Conservation (phyloP, 768 basidiomycete species). For the Agrocybe praecox region DNA sequence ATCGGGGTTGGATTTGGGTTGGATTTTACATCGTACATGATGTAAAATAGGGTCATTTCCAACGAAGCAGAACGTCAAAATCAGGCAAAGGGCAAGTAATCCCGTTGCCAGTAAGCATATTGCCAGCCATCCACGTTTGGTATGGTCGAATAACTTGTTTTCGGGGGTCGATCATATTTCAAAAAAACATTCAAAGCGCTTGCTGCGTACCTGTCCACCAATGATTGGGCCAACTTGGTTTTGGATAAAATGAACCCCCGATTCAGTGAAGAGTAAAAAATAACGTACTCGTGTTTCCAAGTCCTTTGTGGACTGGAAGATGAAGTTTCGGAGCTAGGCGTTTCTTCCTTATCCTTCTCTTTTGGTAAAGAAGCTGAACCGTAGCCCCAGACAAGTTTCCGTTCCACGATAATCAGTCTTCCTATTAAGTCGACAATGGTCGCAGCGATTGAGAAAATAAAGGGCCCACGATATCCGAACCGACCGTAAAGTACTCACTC, state of each 20-base stretch:
- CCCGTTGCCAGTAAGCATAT: slow-evolving; percentile 52
- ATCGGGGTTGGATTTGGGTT: neutral
- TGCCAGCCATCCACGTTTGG: slow-evolving; percentile 59
- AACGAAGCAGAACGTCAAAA: slow-evolving; percentile 47
- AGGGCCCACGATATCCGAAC: slow-evolving; percentile 64
- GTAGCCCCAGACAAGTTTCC: slow-evolving; percentile 48
- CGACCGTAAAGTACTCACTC: slow-evolving; percentile 53
- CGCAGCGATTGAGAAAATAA: slow-evolving; percentile 51
- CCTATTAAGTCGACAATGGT: slow-evolving; percentile 53
- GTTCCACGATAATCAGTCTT: slow-evolving; percentile 59
- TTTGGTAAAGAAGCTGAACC: slow-evolving; percentile 33
- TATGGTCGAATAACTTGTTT: slow-evolving; percentile 63
- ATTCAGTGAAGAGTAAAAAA: neutral
- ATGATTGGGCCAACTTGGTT: slow-evolving; percentile 68
- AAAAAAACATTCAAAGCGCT: neutral
- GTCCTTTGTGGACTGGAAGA: slow-evolving; percentile 29
- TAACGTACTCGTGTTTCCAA: slow-evolving; percentile 60
- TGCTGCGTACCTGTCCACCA: slow-evolving; percentile 58
- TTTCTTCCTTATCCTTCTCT: neutral
- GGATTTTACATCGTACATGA: slow-evolving; percentile 12
- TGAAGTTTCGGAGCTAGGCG: neutral
- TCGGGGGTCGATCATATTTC: neutral
- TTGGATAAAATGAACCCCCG: slow-evolving; percentile 1
- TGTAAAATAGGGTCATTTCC: slow-evolving; percentile 45
- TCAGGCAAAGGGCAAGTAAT: slow-evolving; percentile 37